Evolutionary conservation across 163 green algal genomes (phyloP), one percentile per base, ranked within the genome.

Genomic region (Prototheca wickerhamii): DNA sequence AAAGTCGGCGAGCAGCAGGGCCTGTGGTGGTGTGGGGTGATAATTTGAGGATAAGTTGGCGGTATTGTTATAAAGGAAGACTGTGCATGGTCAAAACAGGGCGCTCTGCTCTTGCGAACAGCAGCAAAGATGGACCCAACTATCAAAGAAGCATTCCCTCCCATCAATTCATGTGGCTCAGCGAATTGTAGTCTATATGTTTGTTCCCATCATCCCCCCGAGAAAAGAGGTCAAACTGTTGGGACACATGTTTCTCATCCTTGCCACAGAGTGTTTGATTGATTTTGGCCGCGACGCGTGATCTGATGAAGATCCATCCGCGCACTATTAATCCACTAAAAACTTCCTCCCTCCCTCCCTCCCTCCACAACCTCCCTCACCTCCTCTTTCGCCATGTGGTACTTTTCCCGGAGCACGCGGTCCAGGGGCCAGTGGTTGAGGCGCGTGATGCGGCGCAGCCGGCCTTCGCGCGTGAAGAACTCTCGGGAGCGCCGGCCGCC

Each of bases 391-490:
- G 69, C 49, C 28, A 99, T 71, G 40, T 86, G 76, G 77, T 99
- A 99, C 80, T 98, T 98, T 55, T 97, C 88, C 18, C 72, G 58
- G 55, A 98, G 80, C 68, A 98, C 92, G 2, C 73, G 31, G 25
- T 95, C 83, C 61, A 98, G 75, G 28, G 88, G 82, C 92, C 94
- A 99, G 77, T 89, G 94, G 54, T 86, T 83, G 30, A 99, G 85
- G 60, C 82, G 76, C 60, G 93, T 88, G 74, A 99, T 98, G 77
- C 96, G 84, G 23, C 91, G 84, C 70, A 99, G 83, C 68, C 97
- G 85, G 7, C 91, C 92, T 35, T 89, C 75, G 20, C 89, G 79
- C 25, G 85, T 96, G 84, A 98, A 99, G 73, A 90, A 96, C 35
- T 96, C 85, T 6, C 85, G 80, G 0, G 82, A 77, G 65, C 89